Evolutionary conservation across 371 early-diverging fungal species (phyloP).

Genomic region (Haplosporangium sp.): DNA sequence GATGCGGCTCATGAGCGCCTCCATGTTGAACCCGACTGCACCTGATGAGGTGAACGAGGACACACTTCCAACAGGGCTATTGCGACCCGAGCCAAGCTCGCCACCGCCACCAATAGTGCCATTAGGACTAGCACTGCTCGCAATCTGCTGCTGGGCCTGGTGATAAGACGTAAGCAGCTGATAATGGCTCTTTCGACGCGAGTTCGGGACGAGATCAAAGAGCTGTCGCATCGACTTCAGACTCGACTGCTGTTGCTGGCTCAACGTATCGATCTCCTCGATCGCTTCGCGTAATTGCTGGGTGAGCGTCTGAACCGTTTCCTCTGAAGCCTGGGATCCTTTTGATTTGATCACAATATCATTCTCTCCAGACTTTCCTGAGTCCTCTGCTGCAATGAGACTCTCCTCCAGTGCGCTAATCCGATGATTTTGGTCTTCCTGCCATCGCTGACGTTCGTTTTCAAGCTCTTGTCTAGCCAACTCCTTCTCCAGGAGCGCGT

Average conservation of each 20-base stretch:
- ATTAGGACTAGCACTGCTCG: not conserved
- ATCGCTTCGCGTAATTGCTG: slow-evolving; percentile 46
- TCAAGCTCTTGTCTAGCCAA: slow-evolving; percentile 49
- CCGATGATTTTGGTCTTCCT: slow-evolving; percentile 50
- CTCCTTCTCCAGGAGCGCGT: slow-evolving; percentile 46
- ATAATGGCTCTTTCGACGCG: slow-evolving; percentile 32
- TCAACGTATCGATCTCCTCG: slow-evolving; percentile 41
- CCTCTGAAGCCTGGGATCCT: slow-evolving; percentile 1
- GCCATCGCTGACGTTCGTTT: slow-evolving; percentile 52
- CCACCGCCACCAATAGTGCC: not conserved
- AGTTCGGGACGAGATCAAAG: slow-evolving; percentile 43
- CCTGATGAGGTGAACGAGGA: slow-evolving; percentile 10
- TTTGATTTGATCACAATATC: not conserved
- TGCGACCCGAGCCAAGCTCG: slow-evolving; percentile 4
- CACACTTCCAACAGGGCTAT: slow-evolving; percentile 20
- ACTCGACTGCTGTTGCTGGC: slow-evolving; percentile 37
- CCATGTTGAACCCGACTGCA: slow-evolving; percentile 43
- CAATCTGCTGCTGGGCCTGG: slow-evolving; percentile 27
- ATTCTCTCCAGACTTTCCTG: not conserved
- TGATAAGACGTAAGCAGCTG: slow-evolving; percentile 27
- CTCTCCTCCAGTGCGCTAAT: slow-evolving; percentile 49
- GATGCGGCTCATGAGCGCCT: slow-evolving; percentile 29
- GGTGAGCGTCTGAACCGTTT: slow-evolving; percentile 17
- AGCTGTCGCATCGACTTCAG: slow-evolving; percentile 45
- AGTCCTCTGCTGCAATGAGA: slow-evolving; percentile 33